Base-by-base conservation (phyloP, 2,329 filamentous ascomycete genomes). In the Aspergillus sp. region DNA sequence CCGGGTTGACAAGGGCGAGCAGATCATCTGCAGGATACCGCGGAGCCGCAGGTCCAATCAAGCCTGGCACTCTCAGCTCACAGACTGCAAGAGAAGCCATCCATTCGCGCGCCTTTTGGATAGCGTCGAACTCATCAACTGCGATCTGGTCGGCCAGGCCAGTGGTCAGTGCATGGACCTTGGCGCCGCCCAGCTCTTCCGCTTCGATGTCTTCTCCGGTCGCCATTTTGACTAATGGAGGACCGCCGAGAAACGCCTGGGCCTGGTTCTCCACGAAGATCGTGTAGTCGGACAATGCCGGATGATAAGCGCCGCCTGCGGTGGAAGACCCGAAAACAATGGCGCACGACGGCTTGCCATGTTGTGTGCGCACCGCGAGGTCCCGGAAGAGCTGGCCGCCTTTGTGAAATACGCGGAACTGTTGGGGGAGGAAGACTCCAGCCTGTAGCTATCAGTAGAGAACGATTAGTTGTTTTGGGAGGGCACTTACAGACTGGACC, bases 151-250 rank as follows among this genome's bases (percentile, higher is more conserved):
- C 75, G 0, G 73, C 72, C 2, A 78, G 62, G 0, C 75, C 75
- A 4, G 74, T 77, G 0, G 69, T 52, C 1, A 63, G 70, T 1
- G 66, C 70, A 54, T 77, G 75, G 13, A 75, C 67, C 16, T 67
- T 62, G 3, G 74, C 75, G 13, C 76, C 74, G 4, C 76, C 75
- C 1, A 78, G 62, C 40, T 64, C 65, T 50, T 77, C 76, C 0
- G 75, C 72, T 1, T 62, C 71, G 17, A 74, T 68, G 0, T 71
- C 55, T 47, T 78, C 75, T 2, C 75, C 74, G 0, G 74, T 78
- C 0, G 75, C 75, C 75, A 77, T 76, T 52, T 76, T 75, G 1
- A 77, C 74, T 7, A 77, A 62, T 0, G 75, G 75, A 0, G 75
- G 75, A 0, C 75, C 74, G 6, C 68, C 75, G 1, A 77, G 64